Base-by-base conservation (phyloP, 1,284 basidiomycete species). In the Ustilago shanxiensis region DNA sequence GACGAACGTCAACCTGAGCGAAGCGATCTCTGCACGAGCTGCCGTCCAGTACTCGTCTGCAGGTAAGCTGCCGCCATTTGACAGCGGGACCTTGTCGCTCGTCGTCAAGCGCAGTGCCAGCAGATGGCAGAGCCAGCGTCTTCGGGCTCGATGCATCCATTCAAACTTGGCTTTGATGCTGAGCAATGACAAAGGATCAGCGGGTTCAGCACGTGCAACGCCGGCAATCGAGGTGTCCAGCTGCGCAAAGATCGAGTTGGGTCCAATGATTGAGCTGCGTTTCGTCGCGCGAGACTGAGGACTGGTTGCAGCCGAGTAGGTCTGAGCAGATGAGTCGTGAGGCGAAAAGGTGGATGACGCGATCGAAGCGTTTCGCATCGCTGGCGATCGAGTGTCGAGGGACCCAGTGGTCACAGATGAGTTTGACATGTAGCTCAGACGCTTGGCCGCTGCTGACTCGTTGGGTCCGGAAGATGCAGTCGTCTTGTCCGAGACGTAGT, bases 91-190 rank as follows among this genome's bases (percentile, higher is more conserved):
- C 28, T 70, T 54, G 11, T 24, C 53, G 4, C 24, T 52, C 52
- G 60, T 63, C 9, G 41, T 52, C 26, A 67, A 29, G 16, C 54
- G 47, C 28, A 72, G 37, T 22, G 70, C 70, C 18, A 72, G 47
- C 1, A 72, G 60, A 41, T 63, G 65, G 22, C 60, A 85, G 63
- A 55, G 83, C 81, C 35, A 85, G 66, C 51, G 66, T 44, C 77
- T 54, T 16, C 84, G 73, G 31, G 69, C 61, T 16, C 64, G 24
- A 52, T 85, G 84, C 75, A 81, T 79, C 44, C 59, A 51, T 57
- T 85, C 82, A 60, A 85, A 85, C 20, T 67, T 63, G 47, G 60
- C 39, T 49, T 80, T 81, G 52, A 85, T 73, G 41, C 60, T 69
- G 20, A 77, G 54, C 7, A 85, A 70, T 14, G 78, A 64, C 37